Evolutionary conservation across 768 basidiomycete genomes (phyloP).

Genomic region (Serpula lacrymans): DNA sequence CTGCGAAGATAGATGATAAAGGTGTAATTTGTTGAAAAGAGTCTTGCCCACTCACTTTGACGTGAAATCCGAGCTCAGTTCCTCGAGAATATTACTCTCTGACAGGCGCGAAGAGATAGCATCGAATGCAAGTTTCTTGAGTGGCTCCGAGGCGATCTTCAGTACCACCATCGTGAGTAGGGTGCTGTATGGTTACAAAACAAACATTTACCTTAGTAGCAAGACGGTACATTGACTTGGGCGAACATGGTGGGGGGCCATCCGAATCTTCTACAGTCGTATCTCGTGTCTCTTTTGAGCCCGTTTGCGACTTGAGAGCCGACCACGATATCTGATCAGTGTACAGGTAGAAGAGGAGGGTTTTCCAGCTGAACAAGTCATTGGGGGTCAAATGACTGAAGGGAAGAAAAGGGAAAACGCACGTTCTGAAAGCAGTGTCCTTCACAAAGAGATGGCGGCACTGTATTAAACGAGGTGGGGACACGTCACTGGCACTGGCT

Average conservation of each 20-base stretch:
- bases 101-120: conserved; percentile 14
- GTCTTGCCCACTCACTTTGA: conserved; percentile 15
- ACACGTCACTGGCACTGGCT: no score
- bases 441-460: conserved; percentile 21
- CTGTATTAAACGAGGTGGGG: no score
- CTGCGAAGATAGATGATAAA: conserved; percentile 2
- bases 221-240: conserved; percentile 44
- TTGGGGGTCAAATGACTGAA: background rate
- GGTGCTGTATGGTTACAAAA: background rate
- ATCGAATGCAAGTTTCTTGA: conserved; percentile 16
- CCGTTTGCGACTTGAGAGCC: conserved; percentile 23
- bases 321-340: conserved; percentile 30
- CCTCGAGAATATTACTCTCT: conserved; percentile 19
- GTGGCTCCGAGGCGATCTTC: no score
- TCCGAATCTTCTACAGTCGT: background rate
- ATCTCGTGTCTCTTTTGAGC: background rate
- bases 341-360: conserved; percentile 38
- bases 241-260: conserved; percentile 27
- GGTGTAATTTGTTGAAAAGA: no score
- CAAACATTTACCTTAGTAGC: conserved; percentile 31
- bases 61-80: conserved; percentile 22
- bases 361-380: conserved; percentile 29
- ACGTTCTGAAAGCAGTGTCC: conserved; percentile 28
- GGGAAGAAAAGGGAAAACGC: background rate
- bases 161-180: conserved; percentile 16